These are phyloP conservation scores for Glaciozyma antarctica DNA, from an alignment of 768 basidiomycete species.

Conservation along the genomic window DNA sequence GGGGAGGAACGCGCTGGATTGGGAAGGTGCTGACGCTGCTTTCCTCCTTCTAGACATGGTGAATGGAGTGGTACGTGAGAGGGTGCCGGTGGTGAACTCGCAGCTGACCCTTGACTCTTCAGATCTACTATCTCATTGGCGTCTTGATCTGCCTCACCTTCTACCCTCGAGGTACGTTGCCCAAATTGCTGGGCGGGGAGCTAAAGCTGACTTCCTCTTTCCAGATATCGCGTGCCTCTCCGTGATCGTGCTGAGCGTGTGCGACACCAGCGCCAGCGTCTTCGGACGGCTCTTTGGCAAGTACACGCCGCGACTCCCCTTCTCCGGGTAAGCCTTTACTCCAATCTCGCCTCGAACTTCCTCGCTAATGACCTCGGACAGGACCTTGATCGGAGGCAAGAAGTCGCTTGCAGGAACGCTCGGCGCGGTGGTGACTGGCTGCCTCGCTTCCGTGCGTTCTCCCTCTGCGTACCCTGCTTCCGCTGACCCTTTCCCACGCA, in stretches of 20 bases:
- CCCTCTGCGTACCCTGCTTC: no score
- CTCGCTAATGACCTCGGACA: neutral
- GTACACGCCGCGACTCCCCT: slow-evolving; percentile 35
- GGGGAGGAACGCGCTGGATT: no score
- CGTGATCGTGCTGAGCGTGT: slow-evolving; percentile 35
- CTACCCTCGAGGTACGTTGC: slow-evolving; percentile 31
- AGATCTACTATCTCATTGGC: slow-evolving; percentile 35
- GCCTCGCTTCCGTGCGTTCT: slow-evolving; percentile 12
- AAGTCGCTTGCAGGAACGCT: slow-evolving; percentile 36
- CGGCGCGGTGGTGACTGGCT: slow-evolving; percentile 31
- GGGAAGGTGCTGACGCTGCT: no score
- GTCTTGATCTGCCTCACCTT: slow-evolving; percentile 30
- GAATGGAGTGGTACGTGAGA: neutral
- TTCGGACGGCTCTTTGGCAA: slow-evolving; percentile 35
- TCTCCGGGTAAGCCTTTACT: slow-evolving; percentile 17
- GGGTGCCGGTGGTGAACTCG: neutral
- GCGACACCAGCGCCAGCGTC: slow-evolving; percentile 35
- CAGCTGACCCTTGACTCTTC: slow-evolving; percentile 4
- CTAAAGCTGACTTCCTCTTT: neutral
- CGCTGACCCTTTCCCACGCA: no score
- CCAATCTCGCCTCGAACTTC: neutral
- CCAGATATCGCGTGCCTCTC: slow-evolving; percentile 36
- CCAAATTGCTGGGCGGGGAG: neutral
- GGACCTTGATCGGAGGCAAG: slow-evolving; percentile 30
- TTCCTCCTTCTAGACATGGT: neutral